Base-by-base conservation (phyloP, 139 green algal species). In the Micractinium sp. region DNA sequence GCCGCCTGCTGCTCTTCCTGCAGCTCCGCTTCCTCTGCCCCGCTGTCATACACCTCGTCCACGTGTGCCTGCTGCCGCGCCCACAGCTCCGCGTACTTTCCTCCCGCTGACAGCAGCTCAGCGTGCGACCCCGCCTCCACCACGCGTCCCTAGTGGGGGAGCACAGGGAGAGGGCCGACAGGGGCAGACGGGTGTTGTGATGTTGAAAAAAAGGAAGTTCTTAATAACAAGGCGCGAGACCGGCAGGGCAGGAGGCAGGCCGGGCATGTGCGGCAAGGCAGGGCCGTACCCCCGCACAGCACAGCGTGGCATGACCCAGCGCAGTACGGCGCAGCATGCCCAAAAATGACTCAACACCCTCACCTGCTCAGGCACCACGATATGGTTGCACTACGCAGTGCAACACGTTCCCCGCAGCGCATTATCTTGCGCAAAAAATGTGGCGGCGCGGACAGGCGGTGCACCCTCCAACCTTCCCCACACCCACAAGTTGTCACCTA, bases 11-110 rank as follows among this genome's bases (percentile, higher is more conserved):
- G 69, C 53, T 63, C 85, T n/a, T 78, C 39, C 13, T 56, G 31
- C 1, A 56, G 41, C 31, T 85, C 29, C 36, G 19, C 19, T 39
- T 88, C 90, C 78, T 82, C 82, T 25, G 47, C 19, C 4, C 36
- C 89, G 16, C 33, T 53, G 27, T 92, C 90, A 60, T 90, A 90
- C 35, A 94, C 75, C 87, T 95, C 92, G 71, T 96, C 94, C 33
- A 93, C 87, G 3, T 82, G 84, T 0, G 90, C 89, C 69, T 90
- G 85, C 82, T 96, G 93, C 38, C 90, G 83, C 3, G 90, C 79
- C 96, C 96, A 98, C 67, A 98, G 92, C 88, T 96, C 88, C 0
- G 96, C 96, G 85, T 98, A 98, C 80, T 85, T 88, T 0, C 95
- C 95, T 0, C 89, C 92, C n/a, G 56, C 61, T 0, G 90, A 83